Evolutionary conservation across 345 rosid genomes (phyloP), one percentile per base, ranked within the genome.

Genomic region (Noccaea caerulescens): DNA sequence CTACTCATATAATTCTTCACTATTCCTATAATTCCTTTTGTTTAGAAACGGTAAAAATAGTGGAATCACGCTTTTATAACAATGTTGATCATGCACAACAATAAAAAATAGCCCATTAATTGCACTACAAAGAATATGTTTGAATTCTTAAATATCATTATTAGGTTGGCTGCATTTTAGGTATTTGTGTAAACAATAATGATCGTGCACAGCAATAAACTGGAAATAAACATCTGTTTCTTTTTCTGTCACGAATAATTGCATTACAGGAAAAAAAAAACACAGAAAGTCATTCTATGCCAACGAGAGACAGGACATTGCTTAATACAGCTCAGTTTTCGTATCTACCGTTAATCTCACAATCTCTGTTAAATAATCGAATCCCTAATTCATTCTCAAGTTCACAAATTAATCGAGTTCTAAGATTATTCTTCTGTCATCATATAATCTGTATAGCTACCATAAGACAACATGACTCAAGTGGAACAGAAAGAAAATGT

Each of bases 231-330:
- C 69, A 63, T 20, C 25, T 33, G 11, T 62, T 62, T 43, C 1
- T 53, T 53, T 51, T 54, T 18, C 33, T 44, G 63, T 45, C 50
- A 64, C 57, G 13, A 64, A 72, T 72, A 45, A 45, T 55, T 55
- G 43, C 4, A 34, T 8, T 23, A 45, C 4, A 27, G 30, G 30
- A 37, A 57, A 16, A 59, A 20, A 16, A 10, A 39, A 13, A 18
- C n/a, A 27, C 7, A 51, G 9, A 68, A 75, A 68, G 74, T 27
- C 42, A 60, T 61, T 47, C 0, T 45, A 46, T 68, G 79, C 50
- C 74, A 75, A 68, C 59, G 63, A 75, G 58, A 61, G 52, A 75
- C 79, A 68, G 51, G 47, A 58, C 67, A 71, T 71, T 66, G 58
- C 63, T 63, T 58, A 56, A 38, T 70, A 72, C 76, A 71, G 70